A percentile compares a stretch with the other conserved stretches of the same genome.
These are phyloP conservation scores for Neckera pumila DNA, from an alignment of 225 moss, liverwort and hornwort species.

Conservation along the genomic window DNA sequence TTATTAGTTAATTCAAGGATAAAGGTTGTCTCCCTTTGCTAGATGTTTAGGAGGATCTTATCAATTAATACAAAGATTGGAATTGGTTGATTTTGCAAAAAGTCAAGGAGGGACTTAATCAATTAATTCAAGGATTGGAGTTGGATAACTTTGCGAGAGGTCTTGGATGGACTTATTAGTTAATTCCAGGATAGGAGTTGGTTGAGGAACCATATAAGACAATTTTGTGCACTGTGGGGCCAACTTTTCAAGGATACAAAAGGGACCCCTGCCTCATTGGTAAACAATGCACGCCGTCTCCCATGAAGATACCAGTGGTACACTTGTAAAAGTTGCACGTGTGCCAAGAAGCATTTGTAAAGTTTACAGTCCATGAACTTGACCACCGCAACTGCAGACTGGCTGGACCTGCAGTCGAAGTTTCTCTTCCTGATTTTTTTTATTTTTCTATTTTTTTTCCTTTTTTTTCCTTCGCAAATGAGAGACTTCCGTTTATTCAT, in stretches of 20 bases:
- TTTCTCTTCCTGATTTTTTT: background rate
- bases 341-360: background rate
- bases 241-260: background rate
- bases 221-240: background rate
- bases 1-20: too few species aligned
- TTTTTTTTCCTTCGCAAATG: too few species aligned
- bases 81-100: too few species aligned
- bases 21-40: too few species aligned
- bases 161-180: too few species aligned
- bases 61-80: too few species aligned
- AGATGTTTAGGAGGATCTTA: too few species aligned
- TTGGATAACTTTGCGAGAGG: too few species aligned
- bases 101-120: too few species aligned
- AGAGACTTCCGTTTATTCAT: background rate
- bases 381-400: background rate
- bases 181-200: too few species aligned
- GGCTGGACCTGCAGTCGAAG: background rate
- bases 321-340: background rate
- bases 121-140: too few species aligned
- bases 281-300: too few species aligned
- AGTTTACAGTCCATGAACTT: background rate
- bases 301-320: background rate
- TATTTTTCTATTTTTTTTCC: accelerated
- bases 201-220: background rate
- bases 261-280: background rate